Evolutionary conservation across 371 early-diverging fungal species (phyloP).

Genomic region (Synchytrium microbalum): DNA sequence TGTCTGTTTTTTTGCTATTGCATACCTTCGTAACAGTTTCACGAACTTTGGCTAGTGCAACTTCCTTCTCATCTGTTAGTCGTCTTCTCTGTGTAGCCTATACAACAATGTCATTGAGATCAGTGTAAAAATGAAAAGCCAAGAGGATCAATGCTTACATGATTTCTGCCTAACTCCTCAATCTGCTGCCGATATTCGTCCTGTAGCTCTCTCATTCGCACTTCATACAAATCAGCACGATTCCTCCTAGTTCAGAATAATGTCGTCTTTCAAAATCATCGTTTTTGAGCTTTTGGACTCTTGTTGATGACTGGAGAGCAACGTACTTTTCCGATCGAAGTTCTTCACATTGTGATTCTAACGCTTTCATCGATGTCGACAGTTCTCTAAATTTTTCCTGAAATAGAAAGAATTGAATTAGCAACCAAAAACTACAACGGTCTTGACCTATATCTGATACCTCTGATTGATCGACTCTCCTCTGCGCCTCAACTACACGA

Average conservation of each 20-base stretch:
- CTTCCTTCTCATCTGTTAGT: background rate
- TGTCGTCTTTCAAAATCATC: too few species aligned
- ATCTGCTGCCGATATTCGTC: background rate
- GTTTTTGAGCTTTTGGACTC: too few species aligned
- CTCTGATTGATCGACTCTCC: background rate
- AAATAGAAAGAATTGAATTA: too few species aligned
- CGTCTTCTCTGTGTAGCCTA: background rate
- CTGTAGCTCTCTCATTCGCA: background rate
- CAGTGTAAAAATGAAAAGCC: too few species aligned
- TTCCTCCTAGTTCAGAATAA: background rate
- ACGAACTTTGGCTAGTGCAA: background rate
- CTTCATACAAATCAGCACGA: background rate
- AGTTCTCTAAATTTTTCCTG: background rate
- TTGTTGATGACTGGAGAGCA: background rate
- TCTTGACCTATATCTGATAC: too few species aligned
- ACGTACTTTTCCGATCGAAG: background rate
- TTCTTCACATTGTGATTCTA: background rate
- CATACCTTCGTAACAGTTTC: background rate
- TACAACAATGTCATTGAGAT: too few species aligned
- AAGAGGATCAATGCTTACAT: background rate
- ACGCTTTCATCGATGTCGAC: background rate
- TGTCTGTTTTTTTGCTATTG: too few species aligned
- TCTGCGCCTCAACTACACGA: background rate
- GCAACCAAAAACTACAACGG: too few species aligned
- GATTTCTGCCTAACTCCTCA: background rate